Conservation (phyloP, 2,329 filamentous ascomycete genomes). For the Diaporthe australafricana region DNA sequence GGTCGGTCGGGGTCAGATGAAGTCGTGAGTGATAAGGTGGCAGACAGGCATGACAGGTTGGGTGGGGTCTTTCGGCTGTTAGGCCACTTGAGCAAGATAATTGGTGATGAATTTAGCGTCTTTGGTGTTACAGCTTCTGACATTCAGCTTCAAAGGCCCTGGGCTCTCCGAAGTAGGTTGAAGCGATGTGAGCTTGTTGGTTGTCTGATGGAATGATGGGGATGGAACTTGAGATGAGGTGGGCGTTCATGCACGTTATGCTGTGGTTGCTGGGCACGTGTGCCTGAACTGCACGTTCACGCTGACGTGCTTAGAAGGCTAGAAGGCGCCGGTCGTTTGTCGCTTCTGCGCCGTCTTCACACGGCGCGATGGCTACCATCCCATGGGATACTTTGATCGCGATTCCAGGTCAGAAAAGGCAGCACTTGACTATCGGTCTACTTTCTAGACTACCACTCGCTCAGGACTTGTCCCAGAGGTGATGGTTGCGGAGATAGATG, state of each 20-base stretch:
- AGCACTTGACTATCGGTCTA: too few species aligned
- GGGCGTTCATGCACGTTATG: background rate
- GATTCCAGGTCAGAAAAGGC: too few species aligned
- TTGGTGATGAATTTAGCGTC: background rate
- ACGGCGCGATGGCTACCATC: background rate
- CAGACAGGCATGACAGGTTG: too few species aligned
- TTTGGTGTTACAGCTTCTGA: too few species aligned
- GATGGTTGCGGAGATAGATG: too few species aligned
- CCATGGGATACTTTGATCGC: too few species aligned
- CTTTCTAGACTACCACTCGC: too few species aligned
- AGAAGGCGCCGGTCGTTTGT: background rate
- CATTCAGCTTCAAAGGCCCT: too few species aligned
- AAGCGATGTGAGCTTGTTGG: background rate
- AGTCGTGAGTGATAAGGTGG: too few species aligned
- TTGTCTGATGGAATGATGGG: background rate
- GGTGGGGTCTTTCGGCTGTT: too few species aligned
- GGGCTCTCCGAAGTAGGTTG: background rate
- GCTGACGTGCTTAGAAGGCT: background rate
- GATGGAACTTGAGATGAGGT: background rate
- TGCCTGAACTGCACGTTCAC: background rate
- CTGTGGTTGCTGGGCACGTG: background rate
- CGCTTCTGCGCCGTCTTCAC: background rate
- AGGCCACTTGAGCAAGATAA: background rate
- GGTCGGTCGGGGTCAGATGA: background rate
- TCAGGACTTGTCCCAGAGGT: too few species aligned